Conservation (phyloP, 306 rosid species). For the Medicago ruthenica region DNA sequence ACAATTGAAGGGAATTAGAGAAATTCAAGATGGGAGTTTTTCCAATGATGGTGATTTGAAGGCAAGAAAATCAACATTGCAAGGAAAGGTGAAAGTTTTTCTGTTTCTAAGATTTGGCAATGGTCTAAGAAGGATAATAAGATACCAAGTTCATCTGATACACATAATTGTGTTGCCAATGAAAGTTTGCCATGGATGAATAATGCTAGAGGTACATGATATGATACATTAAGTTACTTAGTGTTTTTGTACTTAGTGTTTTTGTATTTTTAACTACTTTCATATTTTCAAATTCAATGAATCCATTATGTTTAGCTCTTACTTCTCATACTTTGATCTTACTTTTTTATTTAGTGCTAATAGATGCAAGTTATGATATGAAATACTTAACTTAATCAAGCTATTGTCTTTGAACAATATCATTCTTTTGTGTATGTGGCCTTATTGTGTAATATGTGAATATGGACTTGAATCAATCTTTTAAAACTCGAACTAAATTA, state of each 20-base stretch:
- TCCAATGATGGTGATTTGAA: constrained; percentile 65
- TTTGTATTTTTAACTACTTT: constrained; percentile 47
- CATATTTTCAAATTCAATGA: constrained; percentile 41
- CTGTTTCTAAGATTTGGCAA: constrained; percentile 93
- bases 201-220: constrained; percentile 56
- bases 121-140: constrained; percentile 84
- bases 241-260: constrained; percentile 40
- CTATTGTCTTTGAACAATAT: constrained; percentile 34
- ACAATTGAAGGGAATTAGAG: constrained; percentile 59
- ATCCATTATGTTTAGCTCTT: constrained; percentile 39
- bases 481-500: not conserved
- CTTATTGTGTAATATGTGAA: constrained; percentile 24
- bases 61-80: constrained; percentile 70
- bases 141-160: constrained; percentile 61
- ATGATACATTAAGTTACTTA: constrained; percentile 37
- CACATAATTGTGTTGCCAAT: constrained; percentile 49
- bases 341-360: constrained; percentile 40
- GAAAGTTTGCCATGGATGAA: constrained; percentile 60
- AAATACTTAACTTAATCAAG: constrained; percentile 16
- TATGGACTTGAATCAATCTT: constrained; percentile 7
- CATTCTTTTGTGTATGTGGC: constrained; percentile 23
- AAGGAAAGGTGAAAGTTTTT: constrained; percentile 90
- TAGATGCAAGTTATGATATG: constrained; percentile 44
- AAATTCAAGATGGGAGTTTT: constrained; percentile 51
- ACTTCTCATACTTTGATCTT: constrained; percentile 34